Evolutionary conservation across 306 rosid species (phyloP).

Genomic region (Glycine tomentella): DNA sequence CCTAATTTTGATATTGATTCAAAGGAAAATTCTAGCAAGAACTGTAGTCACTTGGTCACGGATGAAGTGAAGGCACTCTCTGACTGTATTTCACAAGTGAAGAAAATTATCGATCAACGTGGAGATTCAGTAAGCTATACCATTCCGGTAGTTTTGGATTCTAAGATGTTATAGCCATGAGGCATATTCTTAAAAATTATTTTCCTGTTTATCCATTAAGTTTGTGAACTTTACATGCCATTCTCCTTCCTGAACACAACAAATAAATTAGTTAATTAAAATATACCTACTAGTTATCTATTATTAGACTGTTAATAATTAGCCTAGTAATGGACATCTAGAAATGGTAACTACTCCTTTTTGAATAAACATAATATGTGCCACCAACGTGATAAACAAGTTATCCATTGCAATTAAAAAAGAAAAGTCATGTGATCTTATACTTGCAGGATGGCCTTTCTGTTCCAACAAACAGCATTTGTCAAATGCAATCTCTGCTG

Average conservation of each 20-base stretch:
- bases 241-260: constrained; percentile 35
- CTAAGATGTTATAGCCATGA: constrained; percentile 41
- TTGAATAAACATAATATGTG: not conserved
- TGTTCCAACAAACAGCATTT: constrained; percentile 64
- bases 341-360: constrained; percentile 1
- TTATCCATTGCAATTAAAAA: constrained; percentile 7
- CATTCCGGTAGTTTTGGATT: constrained; percentile 40
- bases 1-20: constrained; percentile 62
- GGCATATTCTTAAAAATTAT: constrained; percentile 3
- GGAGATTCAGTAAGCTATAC: constrained; percentile 69
- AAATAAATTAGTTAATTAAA: constrained; percentile 24
- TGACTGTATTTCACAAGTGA: constrained; percentile 80
- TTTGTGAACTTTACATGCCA: constrained; percentile 25
- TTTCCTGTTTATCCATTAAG: constrained; percentile 40
- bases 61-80: constrained; percentile 94
- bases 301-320: constrained; percentile 25
- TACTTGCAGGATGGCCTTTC: constrained; percentile 67
- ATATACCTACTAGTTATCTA: constrained; percentile 23
- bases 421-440: constrained; percentile 32
- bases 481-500: constrained; percentile 80
- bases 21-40: constrained; percentile 72
- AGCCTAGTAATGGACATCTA: constrained; percentile 34
- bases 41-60: constrained; percentile 65
- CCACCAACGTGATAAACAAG: constrained; percentile 1
- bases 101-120: constrained; percentile 66